Evolutionary conservation across 768 basidiomycete species (phyloP), one percentile per base, ranked within the genome.

Genomic region (Cyclocybe aegerita): DNA sequence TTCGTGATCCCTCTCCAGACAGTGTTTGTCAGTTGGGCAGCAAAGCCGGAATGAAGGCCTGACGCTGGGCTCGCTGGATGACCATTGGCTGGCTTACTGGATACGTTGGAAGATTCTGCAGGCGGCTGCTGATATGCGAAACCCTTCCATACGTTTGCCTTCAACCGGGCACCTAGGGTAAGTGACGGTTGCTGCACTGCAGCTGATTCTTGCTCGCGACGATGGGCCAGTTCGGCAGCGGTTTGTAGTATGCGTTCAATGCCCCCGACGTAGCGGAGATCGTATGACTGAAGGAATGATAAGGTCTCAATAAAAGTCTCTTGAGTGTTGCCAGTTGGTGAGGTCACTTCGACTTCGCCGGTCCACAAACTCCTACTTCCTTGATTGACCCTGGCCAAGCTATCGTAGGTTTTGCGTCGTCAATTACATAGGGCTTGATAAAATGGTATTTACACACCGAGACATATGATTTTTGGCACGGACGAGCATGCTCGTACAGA

Each of bases 1-100:
- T 88, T 90, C 3, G 86, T 88, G 56, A 90, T 82, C 3, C 88
- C 88, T 61, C 78, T 76, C 88, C 87, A 90, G 15, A 89, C 77
- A n/a, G 79, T 81, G 49, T 69, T 80, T 7, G 85, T 80, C 10
- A 88, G 61, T 32, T 79, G 74, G 37, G 81, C 57, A 9, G 55
- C 47, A 4, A 59, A 46, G 31, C 41, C 53, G 16, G 60, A 42
- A 14, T 53, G 52, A 34, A 15, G 29, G 39, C 16, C 16, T 10
- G 43, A 56, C 46, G 63, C 44, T 16, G 65, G 67, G 7, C 76
- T 75, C 6, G 72, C 75, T 10, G 60, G 52, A 5, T 64, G 60
- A 4, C 66, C 64, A 5, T 73, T 71, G 1, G 70, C 68, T 9
- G 60, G 61, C 34, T 65, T 63, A 35, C 73, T 70, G 2, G 70